Conservation (phyloP, 495 filamentous ascomycete species). For the Penicillium dipodomyicola region DNA sequence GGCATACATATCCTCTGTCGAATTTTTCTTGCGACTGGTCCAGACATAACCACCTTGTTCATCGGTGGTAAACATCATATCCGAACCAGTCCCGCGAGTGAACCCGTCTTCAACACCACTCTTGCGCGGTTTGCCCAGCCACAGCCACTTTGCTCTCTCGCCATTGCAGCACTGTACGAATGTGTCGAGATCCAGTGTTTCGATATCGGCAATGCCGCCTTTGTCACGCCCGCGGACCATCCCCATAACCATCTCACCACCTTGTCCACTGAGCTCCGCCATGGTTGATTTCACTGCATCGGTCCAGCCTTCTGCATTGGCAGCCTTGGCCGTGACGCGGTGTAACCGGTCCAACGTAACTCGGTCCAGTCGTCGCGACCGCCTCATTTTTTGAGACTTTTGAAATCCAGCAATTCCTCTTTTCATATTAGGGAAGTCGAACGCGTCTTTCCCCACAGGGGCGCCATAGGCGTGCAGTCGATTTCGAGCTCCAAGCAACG, state of each 20-base stretch:
- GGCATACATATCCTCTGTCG: conserved; percentile 37
- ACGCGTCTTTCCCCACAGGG: conserved; percentile 86
- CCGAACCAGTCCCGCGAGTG: conserved; percentile 50
- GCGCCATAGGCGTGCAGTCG: conserved; percentile 77
- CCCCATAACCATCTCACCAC: conserved; percentile 87
- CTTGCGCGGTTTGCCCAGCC: conserved; percentile 83
- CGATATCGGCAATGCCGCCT: conserved; percentile 84
- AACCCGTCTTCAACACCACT: conserved; percentile 50
- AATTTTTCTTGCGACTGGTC: conserved; percentile 54
- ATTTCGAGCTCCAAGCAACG: conserved; percentile 86
- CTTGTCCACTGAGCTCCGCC: conserved; percentile 91
- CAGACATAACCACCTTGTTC: conserved; percentile 62
- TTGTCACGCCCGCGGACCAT: conserved; percentile 90
- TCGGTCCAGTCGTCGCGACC: conserved; percentile 75
- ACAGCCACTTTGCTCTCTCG: conserved; percentile 85
- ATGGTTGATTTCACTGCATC: conserved; percentile 94
- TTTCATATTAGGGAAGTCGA: conserved; percentile 79
- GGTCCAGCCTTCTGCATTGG: conserved; percentile 74
- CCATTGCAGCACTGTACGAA: conserved; percentile 76
- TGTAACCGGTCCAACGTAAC: conserved; percentile 80
- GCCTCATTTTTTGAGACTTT: conserved; percentile 76
- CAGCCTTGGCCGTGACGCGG: conserved; percentile 79
- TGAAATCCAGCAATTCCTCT: conserved; percentile 84
- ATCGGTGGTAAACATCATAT: conserved; percentile 67
- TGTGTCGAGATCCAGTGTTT: conserved; percentile 83